Conservation (phyloP, 2,329 filamentous ascomycete genomes). For the Phoma sp. region DNA sequence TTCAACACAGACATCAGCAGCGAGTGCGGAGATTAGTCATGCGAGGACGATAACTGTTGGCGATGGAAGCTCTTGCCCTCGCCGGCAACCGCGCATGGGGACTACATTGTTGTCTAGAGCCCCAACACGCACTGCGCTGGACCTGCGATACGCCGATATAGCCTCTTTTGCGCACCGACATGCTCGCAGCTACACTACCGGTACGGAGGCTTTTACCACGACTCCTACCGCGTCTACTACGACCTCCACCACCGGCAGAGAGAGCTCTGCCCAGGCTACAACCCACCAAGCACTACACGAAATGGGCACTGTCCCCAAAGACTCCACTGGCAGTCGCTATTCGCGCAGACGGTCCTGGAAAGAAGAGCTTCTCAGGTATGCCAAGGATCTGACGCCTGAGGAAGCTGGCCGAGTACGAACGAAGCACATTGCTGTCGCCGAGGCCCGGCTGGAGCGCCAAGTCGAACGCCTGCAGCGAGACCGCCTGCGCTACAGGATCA, state of each 20-base stretch:
- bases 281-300: not conserved
- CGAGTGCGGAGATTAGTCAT: slow-evolving; percentile 13
- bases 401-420: slow-evolving; percentile 16
- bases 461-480: slow-evolving; percentile 2
- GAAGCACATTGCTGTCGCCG: slow-evolving; percentile 14
- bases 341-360: slow-evolving; percentile 4
- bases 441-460: not conserved
- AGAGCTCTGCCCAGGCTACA: not conserved
- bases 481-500: not conserved
- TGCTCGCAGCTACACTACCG: slow-evolving; percentile 19
- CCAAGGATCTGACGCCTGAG: not conserved
- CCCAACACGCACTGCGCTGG: not conserved
- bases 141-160: slow-evolving; percentile 36
- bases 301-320: not conserved
- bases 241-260: not conserved
- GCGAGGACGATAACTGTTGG: not conserved
- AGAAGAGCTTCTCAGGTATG: not conserved
- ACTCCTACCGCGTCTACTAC: no score
- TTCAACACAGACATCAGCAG: slow-evolving; percentile 16
- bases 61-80: not conserved
- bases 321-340: not conserved
- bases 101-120: not conserved
- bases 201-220: not conserved
- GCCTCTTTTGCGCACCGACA: slow-evolving; percentile 25
- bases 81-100: not conserved